Evolutionary conservation across 257 asterid species (phyloP).

Genomic region (Solanum gandarillasii): DNA sequence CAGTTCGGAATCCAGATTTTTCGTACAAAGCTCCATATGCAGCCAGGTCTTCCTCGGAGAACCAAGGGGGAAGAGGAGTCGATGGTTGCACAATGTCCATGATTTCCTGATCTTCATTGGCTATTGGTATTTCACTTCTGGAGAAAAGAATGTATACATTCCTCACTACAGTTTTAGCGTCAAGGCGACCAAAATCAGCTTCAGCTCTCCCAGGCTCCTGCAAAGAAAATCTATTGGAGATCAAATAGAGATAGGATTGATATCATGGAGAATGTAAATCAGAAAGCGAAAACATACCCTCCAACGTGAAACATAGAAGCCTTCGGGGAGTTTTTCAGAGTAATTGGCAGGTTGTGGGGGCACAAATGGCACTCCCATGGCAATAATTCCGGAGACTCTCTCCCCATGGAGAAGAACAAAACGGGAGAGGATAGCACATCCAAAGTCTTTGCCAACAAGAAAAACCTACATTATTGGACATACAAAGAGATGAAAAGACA

Average conservation of each 20-base stretch:
- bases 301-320: slow-evolving; percentile 66
- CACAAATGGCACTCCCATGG: slow-evolving; percentile 52
- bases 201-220: slow-evolving; percentile 84
- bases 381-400: slow-evolving; percentile 40
- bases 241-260: neutral
- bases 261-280: neutral
- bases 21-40: slow-evolving; percentile 46
- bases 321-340: slow-evolving; percentile 40
- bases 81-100: slow-evolving; percentile 67
- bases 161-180: slow-evolving; percentile 58
- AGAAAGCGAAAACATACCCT: slow-evolving; percentile 16
- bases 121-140: slow-evolving; percentile 50
- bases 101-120: slow-evolving; percentile 54
- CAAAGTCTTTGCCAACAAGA: slow-evolving; percentile 71
- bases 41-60: slow-evolving; percentile 57
- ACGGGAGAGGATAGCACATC: slow-evolving; percentile 25
- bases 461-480: slow-evolving; percentile 34
- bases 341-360: slow-evolving; percentile 24
- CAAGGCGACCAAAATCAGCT: slow-evolving; percentile 69
- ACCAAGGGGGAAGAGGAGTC: slow-evolving; percentile 60
- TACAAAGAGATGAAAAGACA: neutral
- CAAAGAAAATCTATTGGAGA: neutral
- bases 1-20: slow-evolving; percentile 62
- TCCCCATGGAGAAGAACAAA: slow-evolving; percentile 55
- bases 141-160: slow-evolving; percentile 68